Conservation (phyloP, 176 grass and related monocot species). For the Saccharum officinarum region DNA sequence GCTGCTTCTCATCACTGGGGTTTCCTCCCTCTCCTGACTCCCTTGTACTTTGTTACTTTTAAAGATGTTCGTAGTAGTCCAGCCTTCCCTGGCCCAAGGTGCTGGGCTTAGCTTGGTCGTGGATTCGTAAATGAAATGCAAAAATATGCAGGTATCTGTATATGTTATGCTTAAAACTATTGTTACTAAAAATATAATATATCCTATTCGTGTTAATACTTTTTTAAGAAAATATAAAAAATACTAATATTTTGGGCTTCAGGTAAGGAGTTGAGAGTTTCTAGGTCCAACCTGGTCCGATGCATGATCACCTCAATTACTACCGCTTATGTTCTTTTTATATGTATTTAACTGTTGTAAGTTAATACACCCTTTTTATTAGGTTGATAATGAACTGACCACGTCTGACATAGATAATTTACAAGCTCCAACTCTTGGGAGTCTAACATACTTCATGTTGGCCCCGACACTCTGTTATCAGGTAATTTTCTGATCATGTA, state of each 20-base stretch:
- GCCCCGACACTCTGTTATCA: conserved; percentile 97
- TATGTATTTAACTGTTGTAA: not conserved
- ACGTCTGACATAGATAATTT: conserved; percentile 51
- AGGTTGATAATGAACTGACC: conserved; percentile 48
- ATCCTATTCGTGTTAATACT: not conserved
- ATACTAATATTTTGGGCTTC: not conserved
- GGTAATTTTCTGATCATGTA: conserved; percentile 44
- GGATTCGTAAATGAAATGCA: not conserved
- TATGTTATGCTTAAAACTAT: not conserved
- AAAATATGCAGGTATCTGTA: not conserved
- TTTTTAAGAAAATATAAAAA: not conserved
- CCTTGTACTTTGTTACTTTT: conserved; percentile 10
- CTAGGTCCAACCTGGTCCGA: not conserved
- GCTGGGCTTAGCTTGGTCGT: not conserved
- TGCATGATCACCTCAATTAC: not conserved
- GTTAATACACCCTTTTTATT: conserved; percentile 31
- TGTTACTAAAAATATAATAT: not conserved
- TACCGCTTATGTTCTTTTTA: not conserved
- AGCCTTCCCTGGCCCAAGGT: not conserved
- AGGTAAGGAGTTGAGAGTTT: not conserved
- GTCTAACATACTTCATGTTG: conserved; percentile 83
- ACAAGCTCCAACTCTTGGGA: conserved; percentile 66
- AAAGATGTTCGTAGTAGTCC: not conserved
- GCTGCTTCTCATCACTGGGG: not conserved
- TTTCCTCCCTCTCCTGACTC: not conserved